These are phyloP conservation scores for Xylaria nigripes DNA, from an alignment of 495 filamentous ascomycete species.

Conservation along the genomic window DNA sequence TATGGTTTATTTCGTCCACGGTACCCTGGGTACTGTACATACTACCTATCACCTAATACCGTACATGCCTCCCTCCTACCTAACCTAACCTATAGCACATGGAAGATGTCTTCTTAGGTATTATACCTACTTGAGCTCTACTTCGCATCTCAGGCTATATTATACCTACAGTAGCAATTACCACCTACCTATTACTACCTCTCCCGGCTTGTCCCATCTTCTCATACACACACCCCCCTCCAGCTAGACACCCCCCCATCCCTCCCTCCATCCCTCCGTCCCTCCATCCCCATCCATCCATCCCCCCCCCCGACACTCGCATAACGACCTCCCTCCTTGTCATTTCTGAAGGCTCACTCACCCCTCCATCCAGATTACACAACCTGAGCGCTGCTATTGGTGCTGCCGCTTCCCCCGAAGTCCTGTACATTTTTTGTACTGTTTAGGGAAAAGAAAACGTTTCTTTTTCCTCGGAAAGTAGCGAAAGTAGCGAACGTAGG, in stretches of 20 bases:
- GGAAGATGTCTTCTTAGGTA: neutral
- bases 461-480: conserved; percentile 4
- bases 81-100: neutral
- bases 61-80: neutral
- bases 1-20: neutral
- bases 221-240: no score
- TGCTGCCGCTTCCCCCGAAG: conserved; percentile 6
- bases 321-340: conserved; percentile 10
- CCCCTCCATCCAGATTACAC: conserved; percentile 15
- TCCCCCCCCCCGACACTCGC: conserved; percentile 6
- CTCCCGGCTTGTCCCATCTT: neutral
- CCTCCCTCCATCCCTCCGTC: no score
- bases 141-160: neutral
- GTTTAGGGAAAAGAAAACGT: conserved; percentile 14
- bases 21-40: conserved; percentile 2
- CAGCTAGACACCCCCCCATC: no score
- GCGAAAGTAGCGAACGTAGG: conserved; percentile 13
- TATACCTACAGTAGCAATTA: no score
- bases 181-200: no score
- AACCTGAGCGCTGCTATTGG: conserved; percentile 12
- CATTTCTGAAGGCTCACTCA: conserved; percentile 15
- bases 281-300: neutral
- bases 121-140: neutral
- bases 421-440: conserved; percentile 7
- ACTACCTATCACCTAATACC: neutral